A percentile compares a stretch with the other conserved stretches of the same genome.
These are phyloP conservation scores for Saccharomyces uvarum DNA, from an alignment of 1,139 yeast species.

Conservation along the genomic window DNA sequence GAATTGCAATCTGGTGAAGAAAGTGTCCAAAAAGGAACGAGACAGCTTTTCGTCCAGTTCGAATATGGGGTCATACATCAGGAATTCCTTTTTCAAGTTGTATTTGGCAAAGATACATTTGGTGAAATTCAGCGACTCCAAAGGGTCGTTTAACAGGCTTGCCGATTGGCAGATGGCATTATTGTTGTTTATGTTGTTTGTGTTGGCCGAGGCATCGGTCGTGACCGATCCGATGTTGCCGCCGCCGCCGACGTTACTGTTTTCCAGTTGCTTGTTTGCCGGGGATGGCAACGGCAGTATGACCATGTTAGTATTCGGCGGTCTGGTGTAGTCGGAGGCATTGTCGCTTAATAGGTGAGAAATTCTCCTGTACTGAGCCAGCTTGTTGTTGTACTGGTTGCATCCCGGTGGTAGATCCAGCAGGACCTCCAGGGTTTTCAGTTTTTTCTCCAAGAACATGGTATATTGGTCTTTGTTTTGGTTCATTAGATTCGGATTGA, in stretches of 20 bases:
- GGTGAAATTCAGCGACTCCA: constrained; percentile 35
- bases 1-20: constrained; percentile 44
- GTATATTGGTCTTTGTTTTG: constrained; percentile 44
- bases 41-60: constrained; percentile 41
- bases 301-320: background rate
- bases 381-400: constrained; percentile 25
- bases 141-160: constrained; percentile 28
- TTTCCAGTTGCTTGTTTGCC: background rate
- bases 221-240: background rate
- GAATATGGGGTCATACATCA: constrained; percentile 40
- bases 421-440: constrained; percentile 41
- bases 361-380: constrained; percentile 38
- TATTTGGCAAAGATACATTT: constrained; percentile 38
- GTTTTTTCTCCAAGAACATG: constrained; percentile 42
- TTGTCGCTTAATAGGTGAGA: constrained; percentile 32
- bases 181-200: constrained; percentile 8
- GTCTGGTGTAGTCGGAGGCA: background rate
- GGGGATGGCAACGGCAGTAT: constrained; percentile 2
- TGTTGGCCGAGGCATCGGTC: background rate
- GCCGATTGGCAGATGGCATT: constrained; percentile 12
- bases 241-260: background rate
- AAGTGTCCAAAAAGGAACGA: constrained; percentile 41
- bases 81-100: constrained; percentile 35
- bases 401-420: constrained; percentile 32
- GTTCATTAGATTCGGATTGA: constrained; percentile 1